Evolutionary conservation across 805 yeast genomes (phyloP).

Genomic region (Sporopachydermia quercuum): DNA sequence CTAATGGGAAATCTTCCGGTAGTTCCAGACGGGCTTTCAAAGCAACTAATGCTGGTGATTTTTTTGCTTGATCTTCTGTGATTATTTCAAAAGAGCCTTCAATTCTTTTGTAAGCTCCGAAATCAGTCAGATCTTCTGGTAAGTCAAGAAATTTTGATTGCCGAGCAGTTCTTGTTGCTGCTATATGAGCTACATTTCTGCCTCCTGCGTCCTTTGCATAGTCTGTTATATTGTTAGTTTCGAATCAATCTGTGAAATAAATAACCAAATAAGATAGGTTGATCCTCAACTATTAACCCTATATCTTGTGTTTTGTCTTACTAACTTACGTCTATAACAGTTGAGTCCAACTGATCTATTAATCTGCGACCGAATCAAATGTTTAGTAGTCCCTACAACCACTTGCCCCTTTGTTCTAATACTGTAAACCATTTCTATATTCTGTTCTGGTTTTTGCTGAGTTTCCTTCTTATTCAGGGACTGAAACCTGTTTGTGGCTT

Average conservation of each 20-base stretch:
- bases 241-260: not conserved
- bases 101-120: conserved; percentile 18
- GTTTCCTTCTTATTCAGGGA: too few species aligned
- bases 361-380: too few species aligned
- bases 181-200: not conserved
- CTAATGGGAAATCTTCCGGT: conserved; percentile 37
- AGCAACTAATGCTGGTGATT: conserved; percentile 62
- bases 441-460: too few species aligned
- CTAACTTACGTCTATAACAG: too few species aligned
- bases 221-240: too few species aligned
- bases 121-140: conserved; percentile 16
- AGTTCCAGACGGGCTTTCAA: conserved; percentile 64
- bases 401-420: too few species aligned
- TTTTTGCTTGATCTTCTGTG: conserved; percentile 34
- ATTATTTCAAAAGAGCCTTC: conserved; percentile 17
- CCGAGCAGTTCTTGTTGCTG: not conserved
- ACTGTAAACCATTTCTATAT: too few species aligned
- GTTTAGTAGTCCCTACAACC: too few species aligned
- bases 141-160: conserved; percentile 5
- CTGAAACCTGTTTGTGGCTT: too few species aligned
- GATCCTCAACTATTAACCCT: not conserved
- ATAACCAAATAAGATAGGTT: not conserved
- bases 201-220: too few species aligned
- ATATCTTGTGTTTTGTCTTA: not conserved
- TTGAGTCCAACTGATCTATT: too few species aligned